Evolutionary conservation across 176 grass and related monocot species (phyloP), one percentile per base, ranked within the genome.

Genomic region (Bromus sterilis): DNA sequence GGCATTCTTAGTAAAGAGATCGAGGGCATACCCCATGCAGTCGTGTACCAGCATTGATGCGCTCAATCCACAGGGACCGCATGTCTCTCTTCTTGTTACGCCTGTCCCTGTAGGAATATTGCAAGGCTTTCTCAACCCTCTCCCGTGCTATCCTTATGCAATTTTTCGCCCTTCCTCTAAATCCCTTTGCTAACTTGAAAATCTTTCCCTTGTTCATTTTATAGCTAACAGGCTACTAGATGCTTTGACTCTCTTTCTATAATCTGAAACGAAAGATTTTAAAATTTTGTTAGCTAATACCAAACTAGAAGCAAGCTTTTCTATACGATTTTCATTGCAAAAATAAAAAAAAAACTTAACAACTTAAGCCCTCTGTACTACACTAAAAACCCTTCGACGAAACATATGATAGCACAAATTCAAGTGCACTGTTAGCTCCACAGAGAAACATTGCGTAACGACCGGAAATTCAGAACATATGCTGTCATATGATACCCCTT

Each of bases 81-180:
- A 99, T 99, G 74, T 99, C 96, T 66, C 96, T 83, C 89, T 95
- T 99, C 85, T 95, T 99, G 76, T 99, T 99, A 44, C 85, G 93
- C 44, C 93, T 91, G 36, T 99, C 93, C 78, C 93, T 89, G 82
- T 95, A 99, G 7, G 93, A 93, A 72, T 95, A 99, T 29, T 98
- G 90, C 84, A 99, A 78, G 24, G 96, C 96, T 67, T 99, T 99
- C 89, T 99, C 96, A 59, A 95, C 96, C 82, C 96, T 89, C 86
- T 93, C 93, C 57, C 96, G 84, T 51, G 96, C 90, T 80, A 99
- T 90, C 60, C 96, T 81, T 84, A 99, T 99, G 84, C 96, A 99
- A 66, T 99, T 99, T 78, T 98, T 98, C 0, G 93, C 91, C 70
- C 93, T 89, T 42, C 91, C 96, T 75, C 93, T 89, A 78, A 99